These are phyloP conservation scores for Urtica urens DNA, from an alignment of 306 rosid species.

Conservation along the genomic window DNA sequence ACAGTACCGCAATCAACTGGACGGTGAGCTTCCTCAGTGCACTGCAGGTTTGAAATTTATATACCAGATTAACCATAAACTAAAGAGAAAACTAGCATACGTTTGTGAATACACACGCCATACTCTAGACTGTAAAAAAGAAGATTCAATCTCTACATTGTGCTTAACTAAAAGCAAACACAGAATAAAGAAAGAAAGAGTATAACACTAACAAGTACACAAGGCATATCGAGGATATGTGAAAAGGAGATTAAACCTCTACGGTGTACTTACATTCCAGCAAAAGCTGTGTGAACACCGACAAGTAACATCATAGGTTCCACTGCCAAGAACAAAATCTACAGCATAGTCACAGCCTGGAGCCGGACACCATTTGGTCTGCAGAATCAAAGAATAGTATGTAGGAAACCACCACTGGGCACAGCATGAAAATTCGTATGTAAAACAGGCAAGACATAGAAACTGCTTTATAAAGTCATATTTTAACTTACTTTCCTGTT, in stretches of 20 bases:
- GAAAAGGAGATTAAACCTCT: neutral
- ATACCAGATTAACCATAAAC: too few relatives aligned
- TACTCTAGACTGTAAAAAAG: neutral
- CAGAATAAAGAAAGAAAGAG: neutral
- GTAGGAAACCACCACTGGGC: neutral
- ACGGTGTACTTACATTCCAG: constrained; percentile 57
- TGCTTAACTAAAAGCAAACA: neutral
- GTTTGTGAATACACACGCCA: too few relatives aligned
- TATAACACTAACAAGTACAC: neutral
- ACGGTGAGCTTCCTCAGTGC: constrained; percentile 97
- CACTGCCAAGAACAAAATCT: constrained; percentile 71
- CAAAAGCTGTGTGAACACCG: constrained; percentile 81
- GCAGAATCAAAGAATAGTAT: constrained; percentile 5
- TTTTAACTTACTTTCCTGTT: constrained; percentile 54
- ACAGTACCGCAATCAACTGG: constrained; percentile 95
- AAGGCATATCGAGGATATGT: neutral
- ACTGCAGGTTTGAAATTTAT: too few relatives aligned
- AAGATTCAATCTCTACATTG: neutral
- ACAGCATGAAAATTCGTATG: neutral
- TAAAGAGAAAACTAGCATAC: too few relatives aligned
- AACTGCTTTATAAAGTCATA: constrained; percentile 1
- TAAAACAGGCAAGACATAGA: neutral
- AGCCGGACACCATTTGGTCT: constrained; percentile 95
- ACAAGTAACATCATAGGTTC: constrained; percentile 88
- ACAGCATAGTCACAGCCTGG: constrained; percentile 93